Conservation (phyloP, 2,329 filamentous ascomycete species). For the Apiospora hydei region DNA sequence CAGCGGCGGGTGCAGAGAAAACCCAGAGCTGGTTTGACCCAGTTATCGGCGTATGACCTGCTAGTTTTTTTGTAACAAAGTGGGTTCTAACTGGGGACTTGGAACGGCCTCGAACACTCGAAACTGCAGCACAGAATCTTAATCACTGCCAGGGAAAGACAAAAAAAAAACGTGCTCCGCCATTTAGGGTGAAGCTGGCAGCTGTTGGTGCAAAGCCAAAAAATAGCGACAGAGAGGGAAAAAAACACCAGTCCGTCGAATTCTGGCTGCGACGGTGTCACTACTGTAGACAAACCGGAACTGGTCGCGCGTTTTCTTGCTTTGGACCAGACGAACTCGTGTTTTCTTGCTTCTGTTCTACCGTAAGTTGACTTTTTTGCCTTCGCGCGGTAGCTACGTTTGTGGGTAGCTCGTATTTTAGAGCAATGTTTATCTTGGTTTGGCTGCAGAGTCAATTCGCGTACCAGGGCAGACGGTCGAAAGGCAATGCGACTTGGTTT, state of each 20-base stretch:
- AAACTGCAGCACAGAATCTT: constrained; percentile 10
- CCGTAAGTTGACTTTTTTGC: constrained; percentile 16
- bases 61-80: constrained; percentile 25
- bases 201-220: not conserved
- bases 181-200: not conserved
- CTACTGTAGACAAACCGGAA: not conserved
- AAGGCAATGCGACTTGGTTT: not conserved
- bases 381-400: not conserved
- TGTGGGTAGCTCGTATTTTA: constrained; percentile 11
- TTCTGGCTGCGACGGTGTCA: not conserved
- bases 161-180: not conserved
- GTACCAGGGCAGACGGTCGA: not conserved
- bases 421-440: not conserved
- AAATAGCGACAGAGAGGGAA: too few species aligned
- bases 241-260: not conserved
- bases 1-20: not conserved
- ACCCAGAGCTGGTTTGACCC: constrained; percentile 16
- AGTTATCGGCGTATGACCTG: constrained; percentile 24
- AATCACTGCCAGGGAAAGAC: not conserved
- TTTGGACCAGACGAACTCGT: constrained; percentile 2
- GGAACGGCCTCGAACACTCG: constrained; percentile 21
- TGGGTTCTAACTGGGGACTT: constrained; percentile 11
- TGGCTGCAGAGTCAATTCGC: constrained; percentile 11
- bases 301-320: not conserved
- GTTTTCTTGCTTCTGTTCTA: not conserved